Evolutionary conservation across 768 basidiomycete species (phyloP), one percentile per base, ranked within the genome.

Genomic region (Termitomyces sp.): DNA sequence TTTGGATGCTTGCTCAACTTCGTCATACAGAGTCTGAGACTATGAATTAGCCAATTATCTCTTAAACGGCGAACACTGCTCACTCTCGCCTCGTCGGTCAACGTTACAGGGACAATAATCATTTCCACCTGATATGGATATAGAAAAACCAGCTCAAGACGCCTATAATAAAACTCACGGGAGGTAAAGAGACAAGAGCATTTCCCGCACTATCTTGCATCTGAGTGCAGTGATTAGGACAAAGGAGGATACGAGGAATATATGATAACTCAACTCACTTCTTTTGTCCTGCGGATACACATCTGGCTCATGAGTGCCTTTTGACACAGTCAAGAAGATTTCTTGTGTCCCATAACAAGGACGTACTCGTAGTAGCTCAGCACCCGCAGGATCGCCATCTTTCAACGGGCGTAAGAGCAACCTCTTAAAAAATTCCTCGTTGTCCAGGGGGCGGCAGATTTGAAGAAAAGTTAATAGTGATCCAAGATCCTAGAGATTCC

Each of bases 201-300:
- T 87, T 86, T 20, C 95, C 95, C 17, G 84, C 72, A 7, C 76
- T 80, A 69, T 96, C 92, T 81, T 91, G 89, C 89, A 96, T 95
- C 86, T 94, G 69, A 25, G 17, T 53, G 63, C 4, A 52, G 45
- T 42, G 32, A 49, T 37, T 56, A 31, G 6, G 20, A 5, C 55
- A 9, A 34, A 40, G 43, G 29, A 0, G 10, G 31, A 15, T 50
- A 25, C 31, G 12, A 46, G n/a, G 8, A 43, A 17, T 49, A 53
- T 5, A 6, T 5, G 53, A n/a, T 20, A 12, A 45, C 67, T 46
- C 47, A 12, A 45, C 67, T 46, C 47, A 84, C 89, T 76, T 94
- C 92, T 72, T 94, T 94, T 15, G 92, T 94, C 47, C 92, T 83
- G 31, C 92, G 86, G 50, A 93, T 85, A 66, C 92, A 93, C 37